Conservation (phyloP, 148 eudicot genomes). For the Camellia lanceoleosa region DNA sequence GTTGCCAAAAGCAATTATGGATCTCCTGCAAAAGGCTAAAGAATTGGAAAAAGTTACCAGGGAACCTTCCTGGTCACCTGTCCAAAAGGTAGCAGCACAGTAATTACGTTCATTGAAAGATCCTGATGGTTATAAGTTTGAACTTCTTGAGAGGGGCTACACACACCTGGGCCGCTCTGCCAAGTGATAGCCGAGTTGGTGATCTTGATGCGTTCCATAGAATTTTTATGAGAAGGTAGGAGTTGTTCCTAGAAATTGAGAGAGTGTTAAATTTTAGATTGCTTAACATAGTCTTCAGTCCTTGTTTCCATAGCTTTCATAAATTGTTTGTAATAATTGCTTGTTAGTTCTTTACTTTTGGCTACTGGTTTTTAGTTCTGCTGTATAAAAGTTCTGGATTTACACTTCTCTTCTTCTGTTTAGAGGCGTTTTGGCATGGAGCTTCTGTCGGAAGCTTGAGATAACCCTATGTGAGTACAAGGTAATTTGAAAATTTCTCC, state of each 20-base stretch:
- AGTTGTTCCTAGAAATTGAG: conserved; percentile 2
- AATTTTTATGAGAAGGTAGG: conserved; percentile 77
- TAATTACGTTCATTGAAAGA: conserved; percentile 70
- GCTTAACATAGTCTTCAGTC: not conserved
- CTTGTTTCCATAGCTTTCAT: not conserved
- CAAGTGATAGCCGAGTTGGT: conserved; percentile 97
- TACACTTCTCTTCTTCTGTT: not conserved
- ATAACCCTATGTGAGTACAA: conserved; percentile 68
- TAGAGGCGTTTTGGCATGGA: conserved; percentile 90
- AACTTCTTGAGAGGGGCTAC: conserved; percentile 69
- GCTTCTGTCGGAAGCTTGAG: conserved; percentile 67
- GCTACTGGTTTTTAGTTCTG: not conserved
- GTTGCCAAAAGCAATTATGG: conserved; percentile 69
- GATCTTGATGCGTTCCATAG: conserved; percentile 88
- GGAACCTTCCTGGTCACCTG: conserved; percentile 93
- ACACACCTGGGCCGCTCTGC: conserved; percentile 93
- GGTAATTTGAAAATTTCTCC: conserved; percentile 31
- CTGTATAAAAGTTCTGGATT: conserved; percentile 17
- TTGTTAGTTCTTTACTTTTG: not conserved
- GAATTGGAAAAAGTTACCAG: conserved; percentile 74
- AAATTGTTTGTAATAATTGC: not conserved
- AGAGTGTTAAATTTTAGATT: not conserved
- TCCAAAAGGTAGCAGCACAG: conserved; percentile 62
- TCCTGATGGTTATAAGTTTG: conserved; percentile 84
- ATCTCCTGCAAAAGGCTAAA: conserved; percentile 66